Conservation (phyloP, 140 eudicot genomes). For the Stevia rebaudiana region DNA sequence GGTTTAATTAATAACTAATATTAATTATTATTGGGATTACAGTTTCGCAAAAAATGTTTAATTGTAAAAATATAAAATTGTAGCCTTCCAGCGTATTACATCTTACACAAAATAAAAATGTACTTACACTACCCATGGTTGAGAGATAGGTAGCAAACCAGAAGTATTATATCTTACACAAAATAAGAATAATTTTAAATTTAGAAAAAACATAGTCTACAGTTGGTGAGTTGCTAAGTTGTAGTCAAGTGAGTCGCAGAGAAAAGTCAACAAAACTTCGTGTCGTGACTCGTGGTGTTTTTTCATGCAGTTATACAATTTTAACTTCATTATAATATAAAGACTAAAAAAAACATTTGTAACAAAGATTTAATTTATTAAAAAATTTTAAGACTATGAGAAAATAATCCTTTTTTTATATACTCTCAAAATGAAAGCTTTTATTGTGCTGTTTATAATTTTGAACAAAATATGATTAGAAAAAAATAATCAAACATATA, state of each 20-base stretch:
- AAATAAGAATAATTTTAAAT: background rate
- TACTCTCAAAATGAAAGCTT: too few species aligned
- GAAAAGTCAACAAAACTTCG: background rate
- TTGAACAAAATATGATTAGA: background rate
- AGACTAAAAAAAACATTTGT: background rate
- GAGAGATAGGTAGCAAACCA: background rate
- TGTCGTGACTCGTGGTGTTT: background rate
- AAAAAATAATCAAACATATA: background rate
- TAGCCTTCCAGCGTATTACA: too few species aligned
- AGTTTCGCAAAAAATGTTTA: too few species aligned
- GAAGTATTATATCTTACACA: background rate
- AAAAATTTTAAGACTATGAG: too few species aligned
- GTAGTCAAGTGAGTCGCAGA: background rate
- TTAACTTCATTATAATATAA: background rate
- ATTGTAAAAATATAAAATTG: too few species aligned
- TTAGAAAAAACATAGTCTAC: background rate
- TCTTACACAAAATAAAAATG: too few species aligned
- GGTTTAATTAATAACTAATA: too few species aligned
- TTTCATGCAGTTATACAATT: background rate
- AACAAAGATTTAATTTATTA: background rate
- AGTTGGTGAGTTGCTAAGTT: background rate
- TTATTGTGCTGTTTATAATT: background rate
- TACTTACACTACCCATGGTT: too few species aligned
- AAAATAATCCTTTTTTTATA: too few species aligned
- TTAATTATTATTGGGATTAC: too few species aligned